phyloP scores from a whole-genome alignment of 164 flowering plant genomes.

The Sedum album region DNA sequence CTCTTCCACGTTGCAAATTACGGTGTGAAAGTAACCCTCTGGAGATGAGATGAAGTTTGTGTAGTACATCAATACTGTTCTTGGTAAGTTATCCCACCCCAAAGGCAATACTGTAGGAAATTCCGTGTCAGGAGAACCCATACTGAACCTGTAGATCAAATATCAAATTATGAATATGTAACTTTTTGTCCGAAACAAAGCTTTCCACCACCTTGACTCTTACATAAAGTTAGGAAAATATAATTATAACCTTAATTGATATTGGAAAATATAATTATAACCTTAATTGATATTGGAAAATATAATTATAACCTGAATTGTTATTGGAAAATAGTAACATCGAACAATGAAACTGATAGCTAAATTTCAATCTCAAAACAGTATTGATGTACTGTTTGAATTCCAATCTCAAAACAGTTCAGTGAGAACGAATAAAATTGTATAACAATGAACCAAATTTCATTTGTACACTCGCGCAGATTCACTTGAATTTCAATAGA shows the following conservation, averaged over 20 bases:
- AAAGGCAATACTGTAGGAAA: conserved; percentile 63
- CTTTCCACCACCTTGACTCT: background rate
- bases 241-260: too few relatives aligned
- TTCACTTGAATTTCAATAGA: background rate
- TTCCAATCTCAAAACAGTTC: background rate
- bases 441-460: background rate
- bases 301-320: background rate
- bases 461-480: background rate
- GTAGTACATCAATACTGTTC: conserved; percentile 82
- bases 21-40: conserved; percentile 83
- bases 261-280: background rate
- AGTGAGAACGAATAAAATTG: background rate
- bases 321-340: background rate
- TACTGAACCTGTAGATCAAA: conserved; percentile 45
- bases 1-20: conserved; percentile 67
- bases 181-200: background rate
- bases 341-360: background rate
- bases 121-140: conserved; percentile 60
- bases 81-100: conserved; percentile 94
- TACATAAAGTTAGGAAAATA: background rate
- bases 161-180: background rate
- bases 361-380: background rate
- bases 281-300: background rate
- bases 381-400: background rate
- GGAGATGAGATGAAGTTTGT: conserved; percentile 64